phyloP scores from a whole-genome alignment of 768 basidiomycete genomes.

The Sutorius australiensis region DNA sequence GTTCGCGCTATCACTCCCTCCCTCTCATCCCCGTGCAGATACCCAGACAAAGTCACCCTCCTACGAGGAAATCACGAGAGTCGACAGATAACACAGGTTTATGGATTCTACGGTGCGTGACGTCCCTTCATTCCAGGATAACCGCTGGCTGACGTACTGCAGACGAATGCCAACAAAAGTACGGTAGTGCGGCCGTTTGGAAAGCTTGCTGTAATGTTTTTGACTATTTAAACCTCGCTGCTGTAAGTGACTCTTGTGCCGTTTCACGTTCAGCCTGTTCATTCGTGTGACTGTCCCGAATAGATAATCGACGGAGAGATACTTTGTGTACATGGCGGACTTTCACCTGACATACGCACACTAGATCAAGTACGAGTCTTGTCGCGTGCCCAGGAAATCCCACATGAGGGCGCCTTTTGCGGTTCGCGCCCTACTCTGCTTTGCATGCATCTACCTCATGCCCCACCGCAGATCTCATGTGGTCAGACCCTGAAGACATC shows the following conservation, averaged over 20 bases:
- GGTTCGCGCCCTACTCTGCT: conserved; percentile 40
- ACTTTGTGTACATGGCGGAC: conserved; percentile 92
- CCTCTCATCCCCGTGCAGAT: conserved; percentile 44
- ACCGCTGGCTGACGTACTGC: not conserved
- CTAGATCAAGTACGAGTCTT: conserved; percentile 92
- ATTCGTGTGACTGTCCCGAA: not conserved
- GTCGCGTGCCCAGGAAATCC: conserved; percentile 94
- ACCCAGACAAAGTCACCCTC: conserved; percentile 89
- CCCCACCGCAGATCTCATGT: conserved; percentile 76
- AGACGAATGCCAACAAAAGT: conserved; percentile 99
- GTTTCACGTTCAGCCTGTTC: not conserved
- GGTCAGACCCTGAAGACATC: conserved; percentile 95
- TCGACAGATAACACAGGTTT: conserved; percentile 96
- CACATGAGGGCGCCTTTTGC: conserved; percentile 98
- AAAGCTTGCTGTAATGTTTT: conserved; percentile 97
- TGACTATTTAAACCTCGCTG: conserved; percentile 92
- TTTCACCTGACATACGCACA: conserved; percentile 94
- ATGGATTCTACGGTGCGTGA: conserved; percentile 87
- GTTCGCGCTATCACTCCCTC: not conserved
- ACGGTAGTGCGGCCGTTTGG: conserved; percentile 93
- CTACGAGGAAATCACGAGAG: conserved; percentile 96
- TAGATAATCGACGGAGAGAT: conserved; percentile 93
- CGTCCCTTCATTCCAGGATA: not conserved
- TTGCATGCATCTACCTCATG: not conserved
- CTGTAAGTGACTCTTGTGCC: conserved; percentile 47